Percentiles rank a stretch among this genome's conserved stretches.
Conservation (phyloP, 2,329 filamentous ascomycete species). For the Pseudocercospora crystallina region DNA sequence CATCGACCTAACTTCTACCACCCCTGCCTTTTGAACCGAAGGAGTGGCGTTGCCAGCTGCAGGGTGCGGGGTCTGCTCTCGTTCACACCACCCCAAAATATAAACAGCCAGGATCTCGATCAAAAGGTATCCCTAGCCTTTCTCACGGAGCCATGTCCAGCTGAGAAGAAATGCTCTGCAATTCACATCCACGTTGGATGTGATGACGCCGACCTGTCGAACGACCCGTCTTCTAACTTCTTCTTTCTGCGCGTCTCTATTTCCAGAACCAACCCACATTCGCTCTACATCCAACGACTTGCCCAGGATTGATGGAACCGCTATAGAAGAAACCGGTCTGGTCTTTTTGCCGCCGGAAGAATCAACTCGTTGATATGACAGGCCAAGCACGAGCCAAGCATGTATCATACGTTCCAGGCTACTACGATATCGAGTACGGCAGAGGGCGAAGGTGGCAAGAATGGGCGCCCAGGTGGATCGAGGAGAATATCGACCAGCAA, state of each 20-base stretch:
- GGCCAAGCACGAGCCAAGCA: conserved; percentile 19
- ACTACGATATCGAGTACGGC: conserved; percentile 33
- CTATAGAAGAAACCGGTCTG: not conserved
- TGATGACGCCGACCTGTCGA: too few species aligned
- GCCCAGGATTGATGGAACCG: too few species aligned
- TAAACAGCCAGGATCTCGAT: conserved; percentile 2
- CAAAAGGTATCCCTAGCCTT: not conserved
- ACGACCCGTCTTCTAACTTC: too few species aligned
- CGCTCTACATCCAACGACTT: too few species aligned
- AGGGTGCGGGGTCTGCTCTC: not conserved
- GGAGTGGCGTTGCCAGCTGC: not conserved
- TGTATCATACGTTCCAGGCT: conserved; percentile 49
- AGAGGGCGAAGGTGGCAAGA: conserved; percentile 37
- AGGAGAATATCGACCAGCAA: conserved; percentile 52
- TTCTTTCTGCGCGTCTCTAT: too few species aligned
- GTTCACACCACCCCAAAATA: conserved; percentile 6
- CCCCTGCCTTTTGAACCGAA: not conserved
- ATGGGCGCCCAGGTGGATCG: conserved; percentile 37
- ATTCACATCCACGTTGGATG: too few species aligned
- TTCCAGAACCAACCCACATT: too few species aligned
- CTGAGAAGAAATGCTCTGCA: not conserved
- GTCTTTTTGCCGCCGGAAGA: too few species aligned
- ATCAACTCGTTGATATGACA: too few species aligned
- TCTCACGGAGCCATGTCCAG: not conserved
- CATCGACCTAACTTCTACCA: too few species aligned